Conservation (phyloP, 2,329 filamentous ascomycete species). For the Hypoxylon sp. region DNA sequence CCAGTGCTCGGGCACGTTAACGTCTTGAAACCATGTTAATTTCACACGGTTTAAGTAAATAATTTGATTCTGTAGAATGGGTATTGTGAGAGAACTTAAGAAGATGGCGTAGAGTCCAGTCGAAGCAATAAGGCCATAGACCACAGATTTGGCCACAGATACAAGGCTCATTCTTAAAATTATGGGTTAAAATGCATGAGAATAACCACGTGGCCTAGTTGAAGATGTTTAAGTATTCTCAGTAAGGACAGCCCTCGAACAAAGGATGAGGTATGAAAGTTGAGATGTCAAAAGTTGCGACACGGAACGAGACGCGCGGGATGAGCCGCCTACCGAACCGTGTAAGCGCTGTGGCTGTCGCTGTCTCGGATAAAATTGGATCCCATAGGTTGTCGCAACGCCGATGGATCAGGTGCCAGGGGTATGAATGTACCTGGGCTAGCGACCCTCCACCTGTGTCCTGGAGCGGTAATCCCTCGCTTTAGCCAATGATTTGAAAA, state of each 20-base stretch:
- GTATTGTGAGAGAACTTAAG: conserved; percentile 50
- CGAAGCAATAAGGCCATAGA: neutral
- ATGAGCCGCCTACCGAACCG: neutral
- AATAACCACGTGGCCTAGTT: neutral
- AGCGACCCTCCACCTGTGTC: too few relatives aligned
- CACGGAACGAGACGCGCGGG: too few relatives aligned
- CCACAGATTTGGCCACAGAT: neutral
- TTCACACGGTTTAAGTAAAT: conserved; percentile 68
- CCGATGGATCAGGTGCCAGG: too few relatives aligned
- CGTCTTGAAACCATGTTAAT: conserved; percentile 70
- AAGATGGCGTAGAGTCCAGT: conserved; percentile 29
- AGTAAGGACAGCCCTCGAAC: neutral
- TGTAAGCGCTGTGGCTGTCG: neutral
- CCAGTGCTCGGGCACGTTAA: conserved; percentile 75
- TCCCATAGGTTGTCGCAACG: too few relatives aligned
- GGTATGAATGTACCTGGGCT: too few relatives aligned
- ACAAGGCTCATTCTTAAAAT: neutral
- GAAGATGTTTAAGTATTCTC: neutral
- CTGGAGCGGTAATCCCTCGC: too few relatives aligned
- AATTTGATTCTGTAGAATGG: conserved; percentile 66
- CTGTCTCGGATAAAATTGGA: too few relatives aligned
- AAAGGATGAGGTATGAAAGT: neutral
- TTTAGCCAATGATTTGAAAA: too few relatives aligned
- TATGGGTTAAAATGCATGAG: neutral
- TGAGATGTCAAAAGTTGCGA: neutral